Percentiles rank a stretch among this genome's conserved stretches.
Evolutionary conservation across 345 rosid genomes (phyloP).

Genomic region (Heritiera fomes): DNA sequence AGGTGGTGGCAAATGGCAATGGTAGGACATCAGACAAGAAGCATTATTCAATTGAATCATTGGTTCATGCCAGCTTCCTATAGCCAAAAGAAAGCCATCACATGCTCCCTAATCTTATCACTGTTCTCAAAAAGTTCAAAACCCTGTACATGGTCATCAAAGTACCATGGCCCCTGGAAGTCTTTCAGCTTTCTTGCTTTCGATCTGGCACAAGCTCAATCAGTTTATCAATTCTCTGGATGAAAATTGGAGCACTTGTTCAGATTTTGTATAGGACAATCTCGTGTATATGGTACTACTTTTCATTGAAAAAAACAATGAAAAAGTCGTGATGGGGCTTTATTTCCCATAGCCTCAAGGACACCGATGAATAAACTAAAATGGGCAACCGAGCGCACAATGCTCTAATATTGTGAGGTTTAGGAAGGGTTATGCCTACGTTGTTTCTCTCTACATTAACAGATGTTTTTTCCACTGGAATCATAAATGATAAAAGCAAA

Average conservation of each 20-base stretch:
- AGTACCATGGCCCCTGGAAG: constrained; percentile 9
- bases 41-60: constrained; percentile 36
- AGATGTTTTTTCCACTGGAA: too few species aligned
- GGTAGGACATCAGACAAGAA: constrained; percentile 36
- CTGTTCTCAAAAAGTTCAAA: constrained; percentile 10
- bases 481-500: neutral
- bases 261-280: neutral
- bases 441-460: too few species aligned
- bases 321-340: neutral
- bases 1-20: neutral
- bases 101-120: constrained; percentile 21
- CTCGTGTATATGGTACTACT: neutral
- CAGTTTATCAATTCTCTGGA: constrained; percentile 11
- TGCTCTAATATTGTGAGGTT: too few species aligned
- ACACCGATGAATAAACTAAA: neutral
- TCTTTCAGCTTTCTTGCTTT: neutral
- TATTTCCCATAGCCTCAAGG: neutral
- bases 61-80: constrained; percentile 30
- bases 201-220: neutral
- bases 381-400: neutral
- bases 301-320: neutral
- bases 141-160: constrained; percentile 1
- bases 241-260: neutral
- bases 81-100: constrained; percentile 22
- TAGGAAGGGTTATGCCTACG: too few species aligned